A percentile compares a stretch with the other conserved stretches of the same genome.
phyloP scores from a whole-genome alignment of 202 grass and related monocot species.

The Musa balbisiana region DNA sequence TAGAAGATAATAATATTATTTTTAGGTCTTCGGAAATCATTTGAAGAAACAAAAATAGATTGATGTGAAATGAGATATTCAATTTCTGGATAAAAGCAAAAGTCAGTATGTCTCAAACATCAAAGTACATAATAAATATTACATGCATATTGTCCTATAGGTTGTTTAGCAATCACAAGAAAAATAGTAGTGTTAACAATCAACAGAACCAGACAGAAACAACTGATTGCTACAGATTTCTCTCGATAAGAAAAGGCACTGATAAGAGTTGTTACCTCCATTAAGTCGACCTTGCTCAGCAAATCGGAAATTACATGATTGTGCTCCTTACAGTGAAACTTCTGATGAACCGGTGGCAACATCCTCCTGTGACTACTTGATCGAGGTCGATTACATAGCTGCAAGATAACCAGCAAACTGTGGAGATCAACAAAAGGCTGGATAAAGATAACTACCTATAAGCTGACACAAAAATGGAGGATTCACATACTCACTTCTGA shows the following conservation, averaged over 20 bases:
- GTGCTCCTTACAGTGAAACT: slow-evolving; percentile 28
- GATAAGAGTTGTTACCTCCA: slow-evolving; percentile 36
- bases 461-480: background rate
- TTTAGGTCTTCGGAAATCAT: no score
- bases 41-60: no score
- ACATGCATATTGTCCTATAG: no score
- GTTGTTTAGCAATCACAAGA: no score
- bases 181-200: no score
- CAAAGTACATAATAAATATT: no score
- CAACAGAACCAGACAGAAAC: background rate
- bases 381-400: slow-evolving; percentile 44
- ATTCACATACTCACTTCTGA: slow-evolving; percentile 29
- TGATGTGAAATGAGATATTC: no score
- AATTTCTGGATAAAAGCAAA: no score
- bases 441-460: background rate
- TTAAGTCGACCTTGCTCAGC: slow-evolving; percentile 21
- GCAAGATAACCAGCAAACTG: background rate
- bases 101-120: no score
- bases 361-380: slow-evolving; percentile 32
- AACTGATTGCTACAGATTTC: background rate
- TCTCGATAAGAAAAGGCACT: background rate
- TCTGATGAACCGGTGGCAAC: slow-evolving; percentile 24
- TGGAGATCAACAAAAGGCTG: background rate
- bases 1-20: no score
- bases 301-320: slow-evolving; percentile 31